These are phyloP conservation scores for Alternaria alternata DNA, from an alignment of 2,329 filamentous ascomycete species.

Conservation along the genomic window DNA sequence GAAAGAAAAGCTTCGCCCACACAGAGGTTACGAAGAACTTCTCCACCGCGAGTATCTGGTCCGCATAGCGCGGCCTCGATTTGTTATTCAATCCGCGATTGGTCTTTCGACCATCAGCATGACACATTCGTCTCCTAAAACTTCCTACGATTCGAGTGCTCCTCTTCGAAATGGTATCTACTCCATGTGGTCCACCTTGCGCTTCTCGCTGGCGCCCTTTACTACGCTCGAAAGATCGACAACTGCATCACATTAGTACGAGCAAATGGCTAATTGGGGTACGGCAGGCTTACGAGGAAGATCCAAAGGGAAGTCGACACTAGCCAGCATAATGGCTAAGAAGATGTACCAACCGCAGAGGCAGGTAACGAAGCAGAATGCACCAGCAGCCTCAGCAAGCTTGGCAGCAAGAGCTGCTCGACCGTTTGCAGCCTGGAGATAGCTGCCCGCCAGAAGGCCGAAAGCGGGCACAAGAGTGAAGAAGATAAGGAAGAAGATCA, in stretches of 20 bases:
- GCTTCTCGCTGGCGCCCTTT: constrained; percentile 54
- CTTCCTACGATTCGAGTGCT: not conserved
- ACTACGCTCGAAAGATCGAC: constrained; percentile 56
- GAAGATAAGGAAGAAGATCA: constrained; percentile 76
- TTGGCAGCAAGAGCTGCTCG: constrained; percentile 37
- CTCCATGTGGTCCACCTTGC: constrained; percentile 34
- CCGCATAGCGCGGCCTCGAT: not conserved
- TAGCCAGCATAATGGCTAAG: constrained; percentile 60
- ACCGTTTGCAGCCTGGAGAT: constrained; percentile 63
- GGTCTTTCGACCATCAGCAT: not conserved
- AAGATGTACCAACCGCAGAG: constrained; percentile 63
- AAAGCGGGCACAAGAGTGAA: constrained; percentile 68
- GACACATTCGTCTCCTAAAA: not conserved
- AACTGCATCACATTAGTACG: constrained; percentile 39
- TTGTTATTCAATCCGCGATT: not conserved
- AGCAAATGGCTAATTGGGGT: not conserved
- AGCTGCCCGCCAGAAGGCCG: constrained; percentile 65
- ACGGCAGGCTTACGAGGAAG: constrained; percentile 51
- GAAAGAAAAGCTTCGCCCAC: not conserved
- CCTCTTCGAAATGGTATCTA: not conserved
- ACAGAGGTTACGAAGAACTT: not conserved
- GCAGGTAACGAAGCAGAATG: constrained; percentile 58
- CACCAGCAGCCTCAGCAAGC: constrained; percentile 56
- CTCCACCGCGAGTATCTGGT: not conserved
- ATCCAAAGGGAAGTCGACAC: constrained; percentile 60